Evolutionary conservation across 441 rosid species (phyloP).

Genomic region (Gossypium schwendimanii): DNA sequence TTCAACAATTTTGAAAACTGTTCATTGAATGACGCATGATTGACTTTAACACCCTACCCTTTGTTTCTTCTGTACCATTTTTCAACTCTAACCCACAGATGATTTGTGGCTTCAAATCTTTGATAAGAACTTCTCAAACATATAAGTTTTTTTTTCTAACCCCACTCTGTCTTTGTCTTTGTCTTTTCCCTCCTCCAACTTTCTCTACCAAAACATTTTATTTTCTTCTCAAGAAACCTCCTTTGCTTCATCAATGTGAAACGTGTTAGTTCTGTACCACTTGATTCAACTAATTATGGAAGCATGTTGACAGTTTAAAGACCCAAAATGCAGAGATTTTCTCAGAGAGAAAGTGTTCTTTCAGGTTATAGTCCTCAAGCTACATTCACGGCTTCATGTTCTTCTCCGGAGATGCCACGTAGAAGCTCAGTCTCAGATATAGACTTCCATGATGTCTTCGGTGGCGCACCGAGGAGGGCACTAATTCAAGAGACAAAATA

Average conservation of each 20-base stretch:
- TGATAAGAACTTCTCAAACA: neutral
- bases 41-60: neutral
- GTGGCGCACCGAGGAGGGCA: constrained; percentile 78
- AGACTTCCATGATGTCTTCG: constrained; percentile 83
- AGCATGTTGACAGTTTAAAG: neutral
- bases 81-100: constrained; percentile 23
- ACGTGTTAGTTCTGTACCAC: constrained; percentile 11
- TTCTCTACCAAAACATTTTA: constrained; percentile 15
- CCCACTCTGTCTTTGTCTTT: constrained; percentile 8
- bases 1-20: constrained; percentile 16
- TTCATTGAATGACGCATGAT: constrained; percentile 16
- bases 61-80: constrained; percentile 14
- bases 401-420: constrained; percentile 17
- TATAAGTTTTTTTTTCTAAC: neutral
- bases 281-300: constrained; percentile 12
- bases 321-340: constrained; percentile 27
- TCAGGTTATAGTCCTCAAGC: constrained; percentile 28
- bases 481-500: constrained; percentile 36
- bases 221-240: constrained; percentile 7
- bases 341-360: constrained; percentile 32
- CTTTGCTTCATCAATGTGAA: constrained; percentile 3
- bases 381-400: constrained; percentile 14
- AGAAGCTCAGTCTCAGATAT: constrained; percentile 50
- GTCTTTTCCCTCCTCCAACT: constrained; percentile 6
- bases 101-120: constrained; percentile 31